phyloP scores from a whole-genome alignment of 78 protist species.

The Dictyostelium firmibasis region DNA sequence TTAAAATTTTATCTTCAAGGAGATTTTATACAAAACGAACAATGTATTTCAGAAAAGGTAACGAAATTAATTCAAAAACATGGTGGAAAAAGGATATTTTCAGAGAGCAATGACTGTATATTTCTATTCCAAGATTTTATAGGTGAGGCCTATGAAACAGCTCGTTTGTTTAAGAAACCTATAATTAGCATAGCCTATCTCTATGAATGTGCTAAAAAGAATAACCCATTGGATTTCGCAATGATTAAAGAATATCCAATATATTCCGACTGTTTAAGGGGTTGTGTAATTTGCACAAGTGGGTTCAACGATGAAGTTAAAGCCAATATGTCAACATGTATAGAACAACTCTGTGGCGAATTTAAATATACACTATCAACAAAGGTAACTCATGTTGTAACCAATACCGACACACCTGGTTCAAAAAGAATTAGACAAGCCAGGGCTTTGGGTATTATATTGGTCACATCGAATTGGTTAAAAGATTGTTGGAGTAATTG shows the following conservation, averaged over 20 bases:
- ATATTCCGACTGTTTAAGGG: constrained; percentile 12
- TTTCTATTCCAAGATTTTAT: background rate
- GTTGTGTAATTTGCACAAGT: background rate
- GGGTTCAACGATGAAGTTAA: background rate
- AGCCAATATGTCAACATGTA: background rate
- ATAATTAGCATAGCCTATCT: background rate
- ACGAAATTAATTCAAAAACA: background rate
- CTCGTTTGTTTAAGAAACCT: background rate
- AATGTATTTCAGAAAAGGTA: background rate
- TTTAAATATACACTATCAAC: background rate
- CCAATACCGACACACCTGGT: background rate
- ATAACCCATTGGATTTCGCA: background rate
- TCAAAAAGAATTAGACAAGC: background rate
- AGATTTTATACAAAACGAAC: background rate
- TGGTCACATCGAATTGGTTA: background rate
- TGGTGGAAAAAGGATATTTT: background rate
- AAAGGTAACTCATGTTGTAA: background rate
- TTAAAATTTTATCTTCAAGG: constrained; percentile 6
- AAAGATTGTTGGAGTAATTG: background rate
- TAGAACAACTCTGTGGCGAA: background rate
- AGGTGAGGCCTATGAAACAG: background rate
- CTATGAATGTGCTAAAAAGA: background rate
- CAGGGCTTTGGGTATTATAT: background rate
- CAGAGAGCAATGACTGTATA: background rate
- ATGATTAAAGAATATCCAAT: background rate